Evolutionary conservation across 306 rosid genomes (phyloP).

Genomic region (Lithocarpus polystachyus): DNA sequence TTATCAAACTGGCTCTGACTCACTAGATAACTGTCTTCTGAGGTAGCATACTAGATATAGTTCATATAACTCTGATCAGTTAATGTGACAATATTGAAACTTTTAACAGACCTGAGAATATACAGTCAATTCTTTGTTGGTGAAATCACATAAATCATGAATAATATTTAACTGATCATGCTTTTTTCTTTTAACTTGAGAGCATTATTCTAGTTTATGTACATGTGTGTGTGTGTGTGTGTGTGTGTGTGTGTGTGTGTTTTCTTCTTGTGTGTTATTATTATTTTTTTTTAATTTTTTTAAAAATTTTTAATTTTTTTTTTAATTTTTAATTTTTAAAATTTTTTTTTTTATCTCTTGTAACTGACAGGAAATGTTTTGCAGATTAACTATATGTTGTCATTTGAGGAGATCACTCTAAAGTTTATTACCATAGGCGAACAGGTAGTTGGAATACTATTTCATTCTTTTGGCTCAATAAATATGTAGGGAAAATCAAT

Average conservation of each 20-base stretch:
- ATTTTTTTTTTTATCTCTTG: conserved; percentile 4
- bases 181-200: background rate
- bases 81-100: background rate
- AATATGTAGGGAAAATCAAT: background rate
- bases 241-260: background rate
- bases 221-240: background rate
- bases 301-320: too few relatives aligned
- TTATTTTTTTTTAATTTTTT: background rate
- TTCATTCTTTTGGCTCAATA: conserved; percentile 14
- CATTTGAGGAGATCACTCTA: conserved; percentile 93
- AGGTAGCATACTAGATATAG: background rate
- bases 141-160: background rate
- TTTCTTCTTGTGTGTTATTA: background rate
- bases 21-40: background rate
- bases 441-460: conserved; percentile 57
- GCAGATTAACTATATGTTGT: conserved; percentile 87
- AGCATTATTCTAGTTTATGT: background rate
- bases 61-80: background rate
- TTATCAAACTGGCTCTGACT: background rate
- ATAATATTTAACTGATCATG: background rate
- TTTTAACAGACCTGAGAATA: background rate
- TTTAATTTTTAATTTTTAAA: too few relatives aligned
- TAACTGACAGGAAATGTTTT: conserved; percentile 33
- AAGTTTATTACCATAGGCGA: conserved; percentile 79
- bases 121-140: background rate